Base-by-base conservation (phyloP, 176 grass and related monocot genomes). In the Themeda triandra region DNA sequence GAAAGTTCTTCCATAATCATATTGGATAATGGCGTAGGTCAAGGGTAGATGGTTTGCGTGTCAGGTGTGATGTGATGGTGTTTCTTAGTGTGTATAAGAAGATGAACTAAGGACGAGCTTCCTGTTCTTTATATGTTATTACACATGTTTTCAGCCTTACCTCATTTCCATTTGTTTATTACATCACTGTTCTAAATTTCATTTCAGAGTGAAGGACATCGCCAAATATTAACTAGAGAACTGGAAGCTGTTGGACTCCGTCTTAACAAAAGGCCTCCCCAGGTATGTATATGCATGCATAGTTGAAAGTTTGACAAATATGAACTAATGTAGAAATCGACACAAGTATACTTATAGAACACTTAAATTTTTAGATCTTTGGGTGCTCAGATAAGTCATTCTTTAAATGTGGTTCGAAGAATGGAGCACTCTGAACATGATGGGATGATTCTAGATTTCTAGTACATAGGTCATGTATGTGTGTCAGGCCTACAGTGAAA, bases 221-320 rank as follows among this genome's bases (percentile, higher is more conserved):
- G 89, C 23, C 96, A 99, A 83, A 99, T 99, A 86, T 87, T 99
- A 84, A 99, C 93, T 72, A 96, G 71, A 84, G 96, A 99, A 87
- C 41, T 96, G 74, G 93, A 99, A 92, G 91, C 96, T 87, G 96
- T 99, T 77, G 96, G 96, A 49, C 83, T 99, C 35, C 93, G 91
- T 85, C 90, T 96, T 67, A 99, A 99, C 90, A 96, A 99, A 89
- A 95, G 89, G 69, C 96, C 91, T 78, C 96, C 96, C 40, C 96
- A 92, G 90, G 96, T 99, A 90, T 41, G 89, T 94, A 92, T 37
- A 77, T 19, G 12, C 68, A 77, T 82, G 31, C 28, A 53, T 79
- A 45, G 11, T 81, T 35, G 49, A 62, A 83, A 63, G 68, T 68
- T 18, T 60, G 15, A 42, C 25, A 40, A 69, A 75, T 10, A 23